A percentile compares a stretch with the other conserved stretches of the same genome.
Conservation (phyloP, 805 yeast species). For the Barnettozyma salicaria region DNA sequence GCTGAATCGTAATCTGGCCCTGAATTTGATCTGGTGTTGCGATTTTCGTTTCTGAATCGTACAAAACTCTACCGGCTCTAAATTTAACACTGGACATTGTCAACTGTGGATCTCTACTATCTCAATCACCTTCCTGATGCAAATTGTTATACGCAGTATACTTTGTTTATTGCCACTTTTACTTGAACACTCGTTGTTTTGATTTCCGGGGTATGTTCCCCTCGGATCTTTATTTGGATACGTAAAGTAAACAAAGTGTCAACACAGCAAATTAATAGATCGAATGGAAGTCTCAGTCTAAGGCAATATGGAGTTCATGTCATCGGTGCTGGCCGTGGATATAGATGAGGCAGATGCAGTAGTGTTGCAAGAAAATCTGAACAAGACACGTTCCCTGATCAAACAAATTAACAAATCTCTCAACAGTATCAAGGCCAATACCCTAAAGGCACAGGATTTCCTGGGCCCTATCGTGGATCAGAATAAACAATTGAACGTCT, state of each 20-base stretch:
- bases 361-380: conserved; percentile 69
- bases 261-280: too few species aligned
- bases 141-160: too few species aligned
- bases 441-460: conserved; percentile 51
- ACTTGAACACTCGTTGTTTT: too few species aligned
- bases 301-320: conserved; percentile 1
- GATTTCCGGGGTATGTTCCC: too few species aligned
- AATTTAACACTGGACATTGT: conserved; percentile 35
- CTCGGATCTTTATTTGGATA: too few species aligned
- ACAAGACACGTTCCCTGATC: conserved; percentile 52
- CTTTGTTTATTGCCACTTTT: too few species aligned
- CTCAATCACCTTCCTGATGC: too few species aligned
- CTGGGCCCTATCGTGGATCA: conserved; percentile 68
- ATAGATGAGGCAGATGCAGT: conserved; percentile 80
- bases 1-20: conserved; percentile 57
- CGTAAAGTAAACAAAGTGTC: too few species aligned
- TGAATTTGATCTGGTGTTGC: conserved; percentile 69
- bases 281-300: too few species aligned
- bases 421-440: conserved; percentile 43
- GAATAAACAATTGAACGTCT: conserved; percentile 48
- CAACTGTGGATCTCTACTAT: too few species aligned
- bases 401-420: conserved; percentile 50
- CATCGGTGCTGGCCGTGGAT: conserved; percentile 33
- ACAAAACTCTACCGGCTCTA: conserved; percentile 74
- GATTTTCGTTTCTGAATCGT: conserved; percentile 49